Evolutionary conservation across 2,329 filamentous ascomycete genomes (phyloP), one percentile per base, ranked within the genome.

Genomic region (Cladophialophora exuberans): DNA sequence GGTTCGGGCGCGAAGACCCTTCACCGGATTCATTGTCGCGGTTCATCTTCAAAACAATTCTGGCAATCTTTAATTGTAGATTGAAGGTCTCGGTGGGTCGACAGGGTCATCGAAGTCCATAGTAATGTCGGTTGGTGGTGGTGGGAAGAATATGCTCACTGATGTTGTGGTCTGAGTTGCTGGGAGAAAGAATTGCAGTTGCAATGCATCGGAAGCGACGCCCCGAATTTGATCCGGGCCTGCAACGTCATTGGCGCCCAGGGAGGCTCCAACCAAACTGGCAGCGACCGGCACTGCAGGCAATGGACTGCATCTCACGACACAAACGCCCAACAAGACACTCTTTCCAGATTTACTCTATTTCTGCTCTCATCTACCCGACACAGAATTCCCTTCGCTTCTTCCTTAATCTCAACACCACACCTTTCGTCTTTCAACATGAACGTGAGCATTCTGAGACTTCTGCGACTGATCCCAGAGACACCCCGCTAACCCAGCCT

Each of bases 391-490:
- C n/a, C n/a, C n/a, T n/a, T n/a, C n/a, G n/a, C n/a, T n/a, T n/a
- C n/a, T n/a, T n/a, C n/a, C n/a, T n/a, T n/a, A n/a, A n/a, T n/a
- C n/a, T n/a, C n/a, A n/a, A n/a, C n/a, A 15, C 11, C 42, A 18
- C 25, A 17, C 26, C 23, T 31, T 17, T 2, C 2, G 26, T 17
- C 26, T 31, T 17, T 45, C 42, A 31, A 13, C 46, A 76, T 76
- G 73, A 75, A 76, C 69, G 73, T 75, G 65, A 67, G 70, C 47
- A 9, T 35, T 31, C 33, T 23, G 9, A 3, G 10, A n/a, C 39
- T 30, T 17, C 17, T 18, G 4, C 18, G 17, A 15, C 22, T 10
- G 23, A 13, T 20, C 13, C 13, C 20, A 39, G 15, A 36, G 36
- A 22, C 44, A 44, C 53, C 57, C 55, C 57, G 48, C 54, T 64